Conservation (phyloP, 345 rosid genomes). For the Turritis glabra region DNA sequence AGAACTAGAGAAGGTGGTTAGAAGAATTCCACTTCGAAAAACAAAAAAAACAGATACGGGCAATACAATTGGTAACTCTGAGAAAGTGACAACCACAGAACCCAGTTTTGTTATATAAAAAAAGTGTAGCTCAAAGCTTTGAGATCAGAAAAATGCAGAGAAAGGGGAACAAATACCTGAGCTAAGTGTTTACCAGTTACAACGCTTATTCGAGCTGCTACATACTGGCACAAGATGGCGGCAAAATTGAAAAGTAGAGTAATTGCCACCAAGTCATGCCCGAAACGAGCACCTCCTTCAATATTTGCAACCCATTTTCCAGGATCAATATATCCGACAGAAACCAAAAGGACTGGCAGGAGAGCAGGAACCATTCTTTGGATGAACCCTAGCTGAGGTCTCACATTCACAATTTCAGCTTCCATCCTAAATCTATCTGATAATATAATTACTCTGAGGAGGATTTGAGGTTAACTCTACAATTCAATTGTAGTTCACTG, state of each 20-base stretch:
- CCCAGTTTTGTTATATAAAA: not conserved
- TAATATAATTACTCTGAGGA: constrained; percentile 9
- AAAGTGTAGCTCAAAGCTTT: not conserved
- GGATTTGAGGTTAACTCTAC: constrained; percentile 13
- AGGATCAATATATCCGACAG: constrained; percentile 89
- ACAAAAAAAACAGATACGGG: not conserved
- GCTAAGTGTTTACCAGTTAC: constrained; percentile 87
- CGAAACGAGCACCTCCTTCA: constrained; percentile 95
- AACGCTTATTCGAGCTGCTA: constrained; percentile 72
- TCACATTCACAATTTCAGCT: constrained; percentile 46
- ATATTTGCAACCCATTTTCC: constrained; percentile 90
- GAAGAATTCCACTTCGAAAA: not conserved
- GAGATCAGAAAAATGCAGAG: not conserved
- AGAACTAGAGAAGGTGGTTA: not conserved
- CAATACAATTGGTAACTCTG: not conserved
- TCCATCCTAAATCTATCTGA: constrained; percentile 60
- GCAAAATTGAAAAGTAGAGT: constrained; percentile 78
- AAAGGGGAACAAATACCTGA: constrained; percentile 53
- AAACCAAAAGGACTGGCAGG: constrained; percentile 71
- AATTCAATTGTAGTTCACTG: constrained; percentile 30
- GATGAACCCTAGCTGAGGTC: constrained; percentile 45
- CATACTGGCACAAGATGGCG: constrained; percentile 85
- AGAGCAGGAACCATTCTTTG: constrained; percentile 61
- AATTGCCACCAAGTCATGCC: constrained; percentile 63
- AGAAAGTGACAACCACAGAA: constrained; percentile 16